A percentile compares a stretch with the other conserved stretches of the same genome.
These are phyloP conservation scores for Chaetomidium leptoderma DNA, from an alignment of 495 filamentous ascomycete genomes.

Conservation along the genomic window DNA sequence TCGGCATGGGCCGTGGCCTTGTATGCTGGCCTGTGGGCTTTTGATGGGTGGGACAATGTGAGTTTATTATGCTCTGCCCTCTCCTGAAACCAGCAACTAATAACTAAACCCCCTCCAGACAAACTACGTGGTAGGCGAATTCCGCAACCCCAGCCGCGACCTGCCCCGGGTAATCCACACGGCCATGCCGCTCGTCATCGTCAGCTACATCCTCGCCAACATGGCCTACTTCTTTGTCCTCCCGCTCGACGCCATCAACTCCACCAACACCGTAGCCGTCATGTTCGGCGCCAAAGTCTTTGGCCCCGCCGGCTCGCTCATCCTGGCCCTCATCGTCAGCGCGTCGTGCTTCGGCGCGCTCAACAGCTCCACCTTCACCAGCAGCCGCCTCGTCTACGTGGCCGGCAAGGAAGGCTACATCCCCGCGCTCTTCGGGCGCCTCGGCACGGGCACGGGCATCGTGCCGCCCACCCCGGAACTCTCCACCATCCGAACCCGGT, in stretches of 20 bases:
- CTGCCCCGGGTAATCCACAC: conserved; percentile 95
- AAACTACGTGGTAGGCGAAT: conserved; percentile 96
- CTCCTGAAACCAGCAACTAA: conserved; percentile 12
- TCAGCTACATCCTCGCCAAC: conserved; percentile 86
- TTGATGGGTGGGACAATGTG: conserved; percentile 98
- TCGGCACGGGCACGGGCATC: conserved; percentile 57
- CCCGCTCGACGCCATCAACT: conserved; percentile 72
- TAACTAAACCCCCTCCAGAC: conserved; percentile 57
- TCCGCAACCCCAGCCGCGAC: conserved; percentile 83
- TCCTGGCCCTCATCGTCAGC: conserved; percentile 84
- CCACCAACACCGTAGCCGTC: conserved; percentile 87
- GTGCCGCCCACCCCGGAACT: conserved; percentile 31
- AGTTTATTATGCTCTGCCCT: conserved; percentile 33
- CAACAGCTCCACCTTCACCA: conserved; percentile 93
- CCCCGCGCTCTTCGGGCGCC: conserved; percentile 73
- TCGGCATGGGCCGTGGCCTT: conserved; percentile 86
- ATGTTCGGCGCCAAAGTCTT: conserved; percentile 90
- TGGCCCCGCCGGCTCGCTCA: conserved; percentile 70
- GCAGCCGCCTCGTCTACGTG: conserved; percentile 84
- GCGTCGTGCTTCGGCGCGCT: conserved; percentile 87
- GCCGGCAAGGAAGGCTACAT: conserved; percentile 95
- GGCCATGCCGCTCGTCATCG: conserved; percentile 90
- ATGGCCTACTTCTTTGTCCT: conserved; percentile 91
- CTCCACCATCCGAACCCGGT: conserved; percentile 51
- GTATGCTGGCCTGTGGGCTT: conserved; percentile 96